Base-by-base conservation (phyloP, 768 basidiomycete species). In the Mycena pura region DNA sequence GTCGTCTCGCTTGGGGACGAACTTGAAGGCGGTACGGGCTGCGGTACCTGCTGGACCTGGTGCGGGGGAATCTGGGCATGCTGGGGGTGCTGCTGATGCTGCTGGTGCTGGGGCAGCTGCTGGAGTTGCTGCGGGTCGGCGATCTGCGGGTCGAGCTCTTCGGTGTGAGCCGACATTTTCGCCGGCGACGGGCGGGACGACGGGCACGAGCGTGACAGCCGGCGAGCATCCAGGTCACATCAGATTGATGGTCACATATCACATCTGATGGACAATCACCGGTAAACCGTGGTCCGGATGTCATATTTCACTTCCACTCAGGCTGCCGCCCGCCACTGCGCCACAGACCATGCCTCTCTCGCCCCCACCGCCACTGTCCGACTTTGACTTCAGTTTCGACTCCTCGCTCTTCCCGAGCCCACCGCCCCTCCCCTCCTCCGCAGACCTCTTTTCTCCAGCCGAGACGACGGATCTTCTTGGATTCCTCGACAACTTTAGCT, bases 381-480 rank as follows among this genome's bases (percentile, higher is more conserved):
- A 91, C 67, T 91, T 91, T 64, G 85, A 89, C 63, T 90, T 87
- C 72, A 72, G 81, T n/a, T 91, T 90, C 68, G 88, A 91, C 69
- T 84, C 87, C 2, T 75, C 84, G 5, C 76, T 86, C n/a, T 90
- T 90, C 63, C 86, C 88, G 0, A 78, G 82, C 13, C 84, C 86
- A 0, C 82, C 84, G 0, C 84, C 89, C 0, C 72, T 91, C 0
- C 89, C 90, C 0, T 77, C 90, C 0, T 90, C 91, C 7, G 86
- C 89, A 24, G 90, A 90, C 71, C 86, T 94, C 65, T 91, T 94
- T 73, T 90, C 91, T 9, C 80, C 85, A 0, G 82, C 87, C 62
- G 92, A 94, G 75, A 90, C 90, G 6, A 89, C 87, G 0, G 87
- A 92, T 74, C 79, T 94, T 52, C 82, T 93, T 61, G 88, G 89